Base-by-base conservation (phyloP, 1,139 yeast genomes). In the Casaregolazyma lundiana region DNA sequence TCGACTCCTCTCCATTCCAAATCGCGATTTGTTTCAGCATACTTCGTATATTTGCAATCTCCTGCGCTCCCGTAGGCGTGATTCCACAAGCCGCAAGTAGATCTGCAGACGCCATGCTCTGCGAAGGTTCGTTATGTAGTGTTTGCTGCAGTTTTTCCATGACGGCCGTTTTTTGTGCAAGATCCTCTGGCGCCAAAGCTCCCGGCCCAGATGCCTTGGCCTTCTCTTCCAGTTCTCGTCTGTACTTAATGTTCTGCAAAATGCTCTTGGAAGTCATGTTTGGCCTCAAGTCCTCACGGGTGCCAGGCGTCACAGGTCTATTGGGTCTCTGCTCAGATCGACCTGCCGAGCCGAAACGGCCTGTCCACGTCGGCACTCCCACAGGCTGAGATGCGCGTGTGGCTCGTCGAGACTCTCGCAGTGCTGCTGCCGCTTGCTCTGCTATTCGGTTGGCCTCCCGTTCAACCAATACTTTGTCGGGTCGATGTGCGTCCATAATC, bases 291-390 rank as follows among this genome's bases (percentile, higher is more conserved):
- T 34, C 41, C 24, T 36, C 36, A 2, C 41, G 21, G 8, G 30
- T 21, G 3, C 35, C 29, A 16, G 30, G 11, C n/a, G 50, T 56
- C 42, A 53, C 57, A 17, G 36, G 38, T 8, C 37, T 15, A 21
- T 16, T 15, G 35, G 29, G 8, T 21, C 26, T n/a, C 9, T n/a
- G 17, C 4, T 29, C 42, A 8, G 43, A 66, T 64, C 64, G 73
- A 48, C 96, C 96, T 0, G 96, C 96, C 18, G 71, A 65, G 0
- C 98, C 98, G 69, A 84, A 88, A 55, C 78, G 78, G 0, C 98
- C 98, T 0, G 98, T 92, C 95, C 97, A 92, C 0, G 98, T 92
- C 0, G 97, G 97, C 0, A 85, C 81, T 3, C 96, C 96, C 22
- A 89, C 72, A 4, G 32, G 32, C 29, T 76, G 77, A 19, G 80